Base-by-base conservation (phyloP, 495 filamentous ascomycete genomes). In the Xylaria intraflava region DNA sequence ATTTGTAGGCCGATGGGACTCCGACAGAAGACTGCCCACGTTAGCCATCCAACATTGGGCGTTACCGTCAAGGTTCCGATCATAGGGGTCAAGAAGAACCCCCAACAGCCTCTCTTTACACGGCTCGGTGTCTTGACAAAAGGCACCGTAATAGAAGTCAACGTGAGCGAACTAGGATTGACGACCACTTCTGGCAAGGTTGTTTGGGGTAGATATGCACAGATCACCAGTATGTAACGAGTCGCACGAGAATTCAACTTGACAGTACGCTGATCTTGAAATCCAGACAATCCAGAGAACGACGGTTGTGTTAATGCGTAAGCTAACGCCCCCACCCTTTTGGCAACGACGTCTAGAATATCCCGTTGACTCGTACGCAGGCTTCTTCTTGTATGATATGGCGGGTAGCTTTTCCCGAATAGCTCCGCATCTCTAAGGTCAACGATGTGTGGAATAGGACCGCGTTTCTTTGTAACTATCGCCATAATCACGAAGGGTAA, bases 41-140 rank as follows among this genome's bases (percentile, higher is more conserved):
- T 96, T 36, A 96, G 90, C 24, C 85, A 90, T 67, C 87, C 88
- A 11, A 87, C 93, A 66, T 70, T 96, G 11, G 84, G 79, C 44
- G 90, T 95, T 14, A 95, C 90, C 2, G 88, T 97, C 8, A 91
- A 98, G 61, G 47, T 50, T 3, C 93, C 92, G 14, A 96, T 98
- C 51, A 80, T 98, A 47, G 79, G 79, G 39, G 93, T 99, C 59
- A 97, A 97, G 79, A 97, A 99, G 85, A 98, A 96, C 74, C 93
- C 93, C 10, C 88, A 93, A 73, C 91, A 88, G 66, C 90, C 89
- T 2, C 82, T 96, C 68, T 97, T 89, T 69, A 97, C 94, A 4
- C 92, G 95, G 61, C 76, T 97, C 16, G 93, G 93, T 53, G 93
- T 97, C 6, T 65, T 98, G 59, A 95, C 89, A 26, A 93, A 91